These are phyloP conservation scores for Trichothecium sympodiale DNA, from an alignment of 2,329 filamentous ascomycete genomes.

Conservation along the genomic window DNA sequence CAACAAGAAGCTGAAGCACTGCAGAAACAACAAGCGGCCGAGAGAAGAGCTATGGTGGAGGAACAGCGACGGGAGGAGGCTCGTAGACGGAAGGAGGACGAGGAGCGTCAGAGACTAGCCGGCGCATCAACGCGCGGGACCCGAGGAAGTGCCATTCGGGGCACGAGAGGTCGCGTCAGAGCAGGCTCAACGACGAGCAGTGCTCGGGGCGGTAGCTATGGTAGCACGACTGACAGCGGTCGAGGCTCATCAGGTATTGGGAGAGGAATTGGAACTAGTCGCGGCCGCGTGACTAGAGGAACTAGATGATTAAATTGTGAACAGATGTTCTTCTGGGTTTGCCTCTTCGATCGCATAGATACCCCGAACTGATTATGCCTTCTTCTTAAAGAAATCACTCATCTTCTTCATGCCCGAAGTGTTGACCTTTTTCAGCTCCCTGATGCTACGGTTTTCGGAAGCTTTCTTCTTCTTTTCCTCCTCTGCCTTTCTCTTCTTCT, in stretches of 20 bases:
- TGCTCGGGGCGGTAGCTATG: conserved; percentile 12
- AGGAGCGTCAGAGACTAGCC: conserved; percentile 24
- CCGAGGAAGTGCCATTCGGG: conserved; percentile 13
- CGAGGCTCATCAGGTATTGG: conserved; percentile 24
- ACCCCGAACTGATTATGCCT: conserved; percentile 15
- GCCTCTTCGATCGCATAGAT: conserved; percentile 7
- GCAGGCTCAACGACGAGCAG: conserved; percentile 17
- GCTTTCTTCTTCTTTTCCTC: conserved; percentile 81
- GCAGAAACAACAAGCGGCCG: conserved; percentile 63
- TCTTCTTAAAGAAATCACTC: conserved; percentile 85
- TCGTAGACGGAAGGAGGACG: conserved; percentile 50
- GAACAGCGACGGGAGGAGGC: conserved; percentile 66
- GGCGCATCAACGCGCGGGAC: conserved; percentile 16
- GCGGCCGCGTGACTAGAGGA: conserved; percentile 20
- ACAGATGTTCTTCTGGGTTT: conserved; percentile 4
- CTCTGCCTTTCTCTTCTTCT: conserved; percentile 77
- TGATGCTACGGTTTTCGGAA: conserved; percentile 62
- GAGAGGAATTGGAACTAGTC: conserved; percentile 19
- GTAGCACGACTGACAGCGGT: conserved; percentile 11
- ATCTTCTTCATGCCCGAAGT: conserved; percentile 93
- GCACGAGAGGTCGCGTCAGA: conserved; percentile 5
- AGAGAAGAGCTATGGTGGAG: conserved; percentile 67
- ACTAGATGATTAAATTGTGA: conserved; percentile 11
- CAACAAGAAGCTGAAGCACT: conserved; percentile 75
- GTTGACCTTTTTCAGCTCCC: conserved; percentile 80